phyloP scores from a whole-genome alignment of 208 protist species.

The Wallacemonas sp. region DNA sequence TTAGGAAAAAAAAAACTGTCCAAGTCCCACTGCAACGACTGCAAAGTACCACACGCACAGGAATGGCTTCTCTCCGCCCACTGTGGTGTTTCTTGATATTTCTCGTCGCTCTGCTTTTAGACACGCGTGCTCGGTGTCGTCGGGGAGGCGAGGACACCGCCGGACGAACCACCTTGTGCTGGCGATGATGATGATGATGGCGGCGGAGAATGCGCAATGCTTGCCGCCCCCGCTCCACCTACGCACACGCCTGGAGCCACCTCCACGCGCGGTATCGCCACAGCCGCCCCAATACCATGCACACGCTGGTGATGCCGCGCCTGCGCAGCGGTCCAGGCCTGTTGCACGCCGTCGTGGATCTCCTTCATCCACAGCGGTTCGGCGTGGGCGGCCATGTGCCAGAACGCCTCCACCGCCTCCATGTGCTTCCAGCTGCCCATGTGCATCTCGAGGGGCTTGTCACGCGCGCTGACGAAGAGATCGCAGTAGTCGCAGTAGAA shows the following conservation, averaged over 20 bases:
- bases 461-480: conserved; percentile 68
- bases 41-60: too few relatives aligned
- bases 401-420: conserved; percentile 70
- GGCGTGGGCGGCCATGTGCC: conserved; percentile 46
- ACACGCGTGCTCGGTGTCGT: too few relatives aligned
- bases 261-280: conserved; percentile 32
- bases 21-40: too few relatives aligned
- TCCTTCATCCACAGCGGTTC: conserved; percentile 56
- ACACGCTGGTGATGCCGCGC: conserved; percentile 32
- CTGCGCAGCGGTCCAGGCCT: conserved; percentile 27
- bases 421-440: conserved; percentile 60
- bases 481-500: conserved; percentile 91
- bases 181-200: neutral
- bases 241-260: conserved; percentile 50
- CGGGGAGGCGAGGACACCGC: too few relatives aligned
- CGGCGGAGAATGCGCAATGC: neutral
- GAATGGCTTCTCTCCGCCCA: too few relatives aligned
- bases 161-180: too few relatives aligned
- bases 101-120: too few relatives aligned
- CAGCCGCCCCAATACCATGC: conserved; percentile 31
- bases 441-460: conserved; percentile 52
- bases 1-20: too few relatives aligned
- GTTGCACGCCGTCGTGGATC: conserved; percentile 42
- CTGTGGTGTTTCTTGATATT: too few relatives aligned
- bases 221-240: conserved; percentile 26